A percentile compares a stretch with the other conserved stretches of the same genome.
Evolutionary conservation across 257 asterid genomes (phyloP).

Genomic region (Nemophila menziesii): DNA sequence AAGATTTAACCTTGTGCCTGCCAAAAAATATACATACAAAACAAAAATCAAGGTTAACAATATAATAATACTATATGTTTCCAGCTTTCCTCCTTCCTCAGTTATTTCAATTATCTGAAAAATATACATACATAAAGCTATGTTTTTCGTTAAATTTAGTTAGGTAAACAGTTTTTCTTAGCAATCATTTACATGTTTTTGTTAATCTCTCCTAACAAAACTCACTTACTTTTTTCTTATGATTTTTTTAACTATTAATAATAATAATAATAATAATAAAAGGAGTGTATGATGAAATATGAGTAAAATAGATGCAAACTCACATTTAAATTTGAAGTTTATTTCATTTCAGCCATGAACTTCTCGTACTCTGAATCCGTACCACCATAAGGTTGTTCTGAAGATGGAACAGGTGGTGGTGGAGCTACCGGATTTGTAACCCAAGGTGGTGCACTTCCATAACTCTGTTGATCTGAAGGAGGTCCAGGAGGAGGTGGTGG

Average conservation of each 20-base stretch:
- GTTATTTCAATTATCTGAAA: neutral
- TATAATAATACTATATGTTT: too few relatives aligned
- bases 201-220: neutral
- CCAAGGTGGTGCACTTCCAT: slow-evolving; percentile 1
- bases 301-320: neutral
- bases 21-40: slow-evolving; percentile 2
- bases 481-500: slow-evolving; percentile 4
- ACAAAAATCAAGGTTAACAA: too few relatives aligned
- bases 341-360: slow-evolving; percentile 8
- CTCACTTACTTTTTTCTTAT: neutral
- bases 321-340: neutral
- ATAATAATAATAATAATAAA: too few relatives aligned
- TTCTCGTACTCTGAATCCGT: slow-evolving; percentile 3
- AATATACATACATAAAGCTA: too few relatives aligned
- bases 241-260: neutral
- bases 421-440: neutral
- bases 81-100: neutral
- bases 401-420: neutral
- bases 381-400: slow-evolving; percentile 3
- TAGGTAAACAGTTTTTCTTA: too few relatives aligned
- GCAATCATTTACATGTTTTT: neutral
- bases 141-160: neutral
- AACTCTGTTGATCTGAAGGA: slow-evolving; percentile 2
- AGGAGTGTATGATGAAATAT: too few relatives aligned
- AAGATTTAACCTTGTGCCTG: slow-evolving; percentile 2